Conservation (phyloP, 352 stramenopile genomes). For the Globisporangium iwayamae region DNA sequence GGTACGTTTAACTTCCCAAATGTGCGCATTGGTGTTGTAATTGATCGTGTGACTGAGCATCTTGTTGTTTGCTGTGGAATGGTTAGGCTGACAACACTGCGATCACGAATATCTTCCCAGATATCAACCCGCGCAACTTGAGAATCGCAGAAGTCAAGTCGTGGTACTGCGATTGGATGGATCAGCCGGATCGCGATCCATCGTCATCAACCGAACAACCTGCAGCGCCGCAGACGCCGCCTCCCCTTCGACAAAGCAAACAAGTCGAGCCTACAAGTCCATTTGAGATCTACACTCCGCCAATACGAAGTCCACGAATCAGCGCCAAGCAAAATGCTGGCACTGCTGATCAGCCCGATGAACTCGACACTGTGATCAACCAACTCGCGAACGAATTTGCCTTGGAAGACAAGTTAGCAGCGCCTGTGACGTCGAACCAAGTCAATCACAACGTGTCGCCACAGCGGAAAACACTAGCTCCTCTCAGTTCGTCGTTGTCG, state of each 20-base stretch:
- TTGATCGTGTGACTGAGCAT: not conserved
- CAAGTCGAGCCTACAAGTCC: not conserved
- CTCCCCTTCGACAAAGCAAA: conserved; percentile 1
- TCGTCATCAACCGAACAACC: conserved; percentile 1
- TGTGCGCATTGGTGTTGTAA: not conserved
- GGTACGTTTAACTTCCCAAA: conserved; percentile 9
- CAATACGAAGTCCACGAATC: not conserved
- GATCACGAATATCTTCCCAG: conserved; percentile 73
- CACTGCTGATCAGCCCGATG: conserved; percentile 7
- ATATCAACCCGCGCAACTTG: conserved; percentile 75
- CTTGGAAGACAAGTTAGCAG: conserved; percentile 45
- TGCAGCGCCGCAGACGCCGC: not conserved
- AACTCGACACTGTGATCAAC: conserved; percentile 40
- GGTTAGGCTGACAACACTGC: conserved; percentile 38
- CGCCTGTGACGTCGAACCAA: conserved; percentile 7
- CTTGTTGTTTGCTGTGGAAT: not conserved
- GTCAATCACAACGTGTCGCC: not conserved
- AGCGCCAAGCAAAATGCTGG: too few species aligned
- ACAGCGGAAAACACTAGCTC: conserved; percentile 2
- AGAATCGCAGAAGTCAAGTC: conserved; percentile 80
- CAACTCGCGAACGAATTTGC: conserved; percentile 37
- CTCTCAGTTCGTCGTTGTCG: conserved; percentile 15
- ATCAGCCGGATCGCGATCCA: conserved; percentile 28
- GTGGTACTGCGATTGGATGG: conserved; percentile 77
- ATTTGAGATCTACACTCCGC: conserved; percentile 7